These are phyloP conservation scores for Pyrus betulifolia DNA, from an alignment of 306 rosid genomes.

Conservation along the genomic window DNA sequence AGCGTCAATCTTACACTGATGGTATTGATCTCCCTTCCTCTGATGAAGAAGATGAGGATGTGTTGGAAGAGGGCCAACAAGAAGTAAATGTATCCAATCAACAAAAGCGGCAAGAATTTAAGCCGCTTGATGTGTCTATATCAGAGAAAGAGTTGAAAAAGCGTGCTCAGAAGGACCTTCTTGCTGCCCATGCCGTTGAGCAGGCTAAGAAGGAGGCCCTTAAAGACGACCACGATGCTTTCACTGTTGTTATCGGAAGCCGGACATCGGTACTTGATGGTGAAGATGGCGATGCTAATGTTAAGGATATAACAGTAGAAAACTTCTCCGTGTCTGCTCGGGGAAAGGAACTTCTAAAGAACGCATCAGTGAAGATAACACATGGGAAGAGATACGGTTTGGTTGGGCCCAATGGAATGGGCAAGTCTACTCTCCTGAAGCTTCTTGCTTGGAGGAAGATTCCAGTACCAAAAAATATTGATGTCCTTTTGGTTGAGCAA, in stretches of 20 bases:
- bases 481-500: constrained; percentile 78
- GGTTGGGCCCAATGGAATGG: constrained; percentile 69
- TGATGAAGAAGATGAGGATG: constrained; percentile 47
- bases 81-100: constrained; percentile 17
- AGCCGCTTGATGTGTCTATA: constrained; percentile 32
- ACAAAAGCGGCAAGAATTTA: constrained; percentile 5
- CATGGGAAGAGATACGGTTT: constrained; percentile 64
- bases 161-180: constrained; percentile 46
- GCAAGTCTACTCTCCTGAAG: constrained; percentile 70
- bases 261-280: constrained; percentile 58
- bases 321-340: constrained; percentile 43
- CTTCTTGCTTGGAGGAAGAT: constrained; percentile 90
- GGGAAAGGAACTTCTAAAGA: constrained; percentile 50
- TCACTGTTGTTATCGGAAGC: constrained; percentile 65
- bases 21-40: constrained; percentile 61
- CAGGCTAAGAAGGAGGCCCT: constrained; percentile 56
- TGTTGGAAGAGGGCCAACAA: constrained; percentile 1
- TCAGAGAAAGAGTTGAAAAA: constrained; percentile 36
- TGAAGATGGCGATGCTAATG: constrained; percentile 47
- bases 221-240: constrained; percentile 67
- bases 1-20: constrained; percentile 34
- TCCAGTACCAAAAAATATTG: constrained; percentile 78
- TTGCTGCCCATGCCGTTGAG: constrained; percentile 42
- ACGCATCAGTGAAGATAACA: constrained; percentile 47
- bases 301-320: constrained; percentile 28